phyloP scores from a whole-genome alignment of 345 rosid species.

The Clarkia xantiana region DNA sequence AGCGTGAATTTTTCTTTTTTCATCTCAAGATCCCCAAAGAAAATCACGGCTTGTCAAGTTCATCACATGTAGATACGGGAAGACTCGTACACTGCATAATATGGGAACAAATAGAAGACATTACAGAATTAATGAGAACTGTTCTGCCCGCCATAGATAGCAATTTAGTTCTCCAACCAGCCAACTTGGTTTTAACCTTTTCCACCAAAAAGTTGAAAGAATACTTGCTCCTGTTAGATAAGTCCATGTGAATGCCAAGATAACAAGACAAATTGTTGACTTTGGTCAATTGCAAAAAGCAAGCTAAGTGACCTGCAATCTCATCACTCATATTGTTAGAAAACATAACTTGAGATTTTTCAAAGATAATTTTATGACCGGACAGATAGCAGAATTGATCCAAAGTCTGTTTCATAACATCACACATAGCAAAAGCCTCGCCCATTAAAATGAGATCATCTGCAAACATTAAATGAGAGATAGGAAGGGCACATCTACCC shows the following conservation, averaged over 20 bases:
- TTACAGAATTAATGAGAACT: neutral
- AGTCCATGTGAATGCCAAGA: neutral
- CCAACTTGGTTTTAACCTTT: neutral
- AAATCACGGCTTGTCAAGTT: neutral
- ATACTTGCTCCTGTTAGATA: too few species aligned
- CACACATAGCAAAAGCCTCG: neutral
- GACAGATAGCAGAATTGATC: neutral
- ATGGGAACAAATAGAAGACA: neutral
- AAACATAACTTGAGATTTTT: neutral
- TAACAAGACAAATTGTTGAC: neutral
- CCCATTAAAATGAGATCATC: neutral
- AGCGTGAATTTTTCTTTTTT: neutral
- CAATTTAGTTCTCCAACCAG: neutral
- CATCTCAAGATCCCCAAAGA: neutral
- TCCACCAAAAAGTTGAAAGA: neutral
- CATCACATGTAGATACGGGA: neutral
- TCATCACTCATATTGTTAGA: too few species aligned
- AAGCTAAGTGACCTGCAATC: neutral
- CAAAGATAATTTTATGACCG: neutral
- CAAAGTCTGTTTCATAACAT: neutral
- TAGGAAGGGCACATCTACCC: too few species aligned
- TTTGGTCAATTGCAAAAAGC: neutral
- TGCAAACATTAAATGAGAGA: neutral
- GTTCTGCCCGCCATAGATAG: neutral
- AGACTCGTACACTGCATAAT: neutral